Percentiles rank a stretch among this genome's conserved stretches.
Conservation (phyloP, 2,329 filamentous ascomycete genomes). For the Periconia sp. region DNA sequence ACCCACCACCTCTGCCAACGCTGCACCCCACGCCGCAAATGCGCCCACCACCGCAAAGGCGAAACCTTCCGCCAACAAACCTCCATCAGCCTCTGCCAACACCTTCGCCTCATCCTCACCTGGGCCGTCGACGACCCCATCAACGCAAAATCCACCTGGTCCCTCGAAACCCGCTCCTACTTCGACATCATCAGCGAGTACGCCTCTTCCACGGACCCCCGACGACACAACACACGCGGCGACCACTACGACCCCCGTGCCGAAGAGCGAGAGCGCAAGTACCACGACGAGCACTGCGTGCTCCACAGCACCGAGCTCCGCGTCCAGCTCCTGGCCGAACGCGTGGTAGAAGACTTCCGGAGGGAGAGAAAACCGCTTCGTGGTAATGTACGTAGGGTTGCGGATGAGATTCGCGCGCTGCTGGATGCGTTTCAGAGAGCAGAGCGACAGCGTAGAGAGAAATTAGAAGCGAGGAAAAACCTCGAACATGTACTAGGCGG, state of each 20-base stretch:
- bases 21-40: constrained; percentile 6
- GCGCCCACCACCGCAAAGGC: constrained; percentile 3
- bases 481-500: no score
- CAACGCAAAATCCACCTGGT: constrained; percentile 11
- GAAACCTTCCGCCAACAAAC: constrained; percentile 2
- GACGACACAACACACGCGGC: not conserved
- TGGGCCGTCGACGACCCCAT: constrained; percentile 15
- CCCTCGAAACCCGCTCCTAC: constrained; percentile 11
- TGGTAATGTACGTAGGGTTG: constrained; percentile 1
- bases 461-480: not conserved
- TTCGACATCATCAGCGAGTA: not conserved
- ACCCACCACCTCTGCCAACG: not conserved
- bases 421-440: not conserved
- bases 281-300: not conserved
- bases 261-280: not conserved
- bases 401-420: constrained; percentile 1
- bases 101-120: constrained; percentile 9
- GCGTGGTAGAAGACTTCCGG: constrained; percentile 1
- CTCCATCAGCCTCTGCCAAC: constrained; percentile 11
- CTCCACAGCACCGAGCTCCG: not conserved
- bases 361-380: not conserved
- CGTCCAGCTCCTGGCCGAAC: not conserved
- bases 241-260: not conserved
- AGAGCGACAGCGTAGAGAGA: not conserved
- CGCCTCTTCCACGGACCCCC: not conserved